Base-by-base conservation (phyloP, 2,329 filamentous ascomycete genomes). In the Pseudogymnoascus sp. region DNA sequence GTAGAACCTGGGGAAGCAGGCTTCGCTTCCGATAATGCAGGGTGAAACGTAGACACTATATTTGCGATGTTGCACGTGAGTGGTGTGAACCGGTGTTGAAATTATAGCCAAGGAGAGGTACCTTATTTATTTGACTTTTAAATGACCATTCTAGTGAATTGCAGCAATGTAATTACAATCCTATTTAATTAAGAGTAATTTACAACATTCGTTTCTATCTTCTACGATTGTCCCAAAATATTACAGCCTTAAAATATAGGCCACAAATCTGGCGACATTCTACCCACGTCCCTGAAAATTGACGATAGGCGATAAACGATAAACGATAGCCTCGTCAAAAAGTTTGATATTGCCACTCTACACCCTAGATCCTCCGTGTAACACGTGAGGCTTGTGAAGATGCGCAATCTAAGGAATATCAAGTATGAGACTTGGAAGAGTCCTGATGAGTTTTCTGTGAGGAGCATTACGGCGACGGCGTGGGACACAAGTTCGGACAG, bases 341-440 rank as follows among this genome's bases (percentile, higher is more conserved):
- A 20, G n/a, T 53, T 53, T 53, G 47, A 53, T 53, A 53, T 20
- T 53, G 47, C 47, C 47, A 53, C n/a, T 53, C 22, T 20, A 33
- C 47, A 33, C 25, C 28, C 28, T 53, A 8, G 28, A 53, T 53
- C 47, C 47, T 53, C 47, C 47, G 47, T 33, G 43, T 33, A 53
- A 11, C 47, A 53, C 47, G 47, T 53, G 47, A 53, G 47, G 47
- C 9, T 57, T 47, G 38, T 38, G 18, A 71, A 68, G 43, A 97
- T 97, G 93, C 88, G 90, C 72, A 97, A 97, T 75, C 81, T 97
- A 68, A 87, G 85, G 75, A 91, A 87, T 73, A 85, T 91, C 69
- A 84, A 82, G 71, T 86, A 89, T 72, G 81, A 82, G 68, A 79
- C 83, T 71, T 86, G 86, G 76, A 81, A 77, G 67, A 78, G 85